Base-by-base conservation (phyloP, 108 stramenopile species). In the Cyclotella cryptica region DNA sequence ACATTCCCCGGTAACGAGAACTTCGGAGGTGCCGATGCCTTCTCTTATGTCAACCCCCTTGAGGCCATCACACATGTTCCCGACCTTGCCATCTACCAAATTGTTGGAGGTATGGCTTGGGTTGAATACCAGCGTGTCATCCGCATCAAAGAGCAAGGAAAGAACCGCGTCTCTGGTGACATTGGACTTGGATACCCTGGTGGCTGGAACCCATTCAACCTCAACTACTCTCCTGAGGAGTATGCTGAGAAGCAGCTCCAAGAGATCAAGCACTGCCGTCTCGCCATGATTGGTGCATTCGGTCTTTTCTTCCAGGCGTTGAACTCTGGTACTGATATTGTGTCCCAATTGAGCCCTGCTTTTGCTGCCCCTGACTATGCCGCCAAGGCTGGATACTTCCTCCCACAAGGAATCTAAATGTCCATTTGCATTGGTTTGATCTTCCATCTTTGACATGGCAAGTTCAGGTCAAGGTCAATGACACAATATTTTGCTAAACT, bases 211-310 rank as follows among this genome's bases (percentile, higher is more conserved):
- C 98, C 98, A 43, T 93, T 98, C 83, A 84, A 83, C 74, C 83
- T 98, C 84, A 85, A 97, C 92, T 98, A 98, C 95, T 70, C 90
- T 30, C 88, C 88, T 49, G 98, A 96, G 85, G 95, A 96, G 85
- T 98, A 97, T 83, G 88, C 82, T 61, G 96, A 93, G 74, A 98
- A 97, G 96, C 90, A 90, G 79, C 83, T 96, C 26, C 96, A 98
- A 84, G 98, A 98, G 86, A 77, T 98, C 78, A 98, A 98, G 96
- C 93, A 98, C 87, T 95, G 96, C 87, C 96, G 98, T 86, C 90
- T 97, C 53, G 98, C 98, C 46, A 98, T 98, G 98, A 75, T 98
- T 78, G 98, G 87, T 66, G 87, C 88, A 74, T 83, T 96, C 53
- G 98, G 97, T 67, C 89, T 98, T 69, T 84, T 87, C 84, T 84